Evolutionary conservation across 768 basidiomycete genomes (phyloP), one percentile per base, ranked within the genome.

Genomic region (Steccherinum ochraceum): DNA sequence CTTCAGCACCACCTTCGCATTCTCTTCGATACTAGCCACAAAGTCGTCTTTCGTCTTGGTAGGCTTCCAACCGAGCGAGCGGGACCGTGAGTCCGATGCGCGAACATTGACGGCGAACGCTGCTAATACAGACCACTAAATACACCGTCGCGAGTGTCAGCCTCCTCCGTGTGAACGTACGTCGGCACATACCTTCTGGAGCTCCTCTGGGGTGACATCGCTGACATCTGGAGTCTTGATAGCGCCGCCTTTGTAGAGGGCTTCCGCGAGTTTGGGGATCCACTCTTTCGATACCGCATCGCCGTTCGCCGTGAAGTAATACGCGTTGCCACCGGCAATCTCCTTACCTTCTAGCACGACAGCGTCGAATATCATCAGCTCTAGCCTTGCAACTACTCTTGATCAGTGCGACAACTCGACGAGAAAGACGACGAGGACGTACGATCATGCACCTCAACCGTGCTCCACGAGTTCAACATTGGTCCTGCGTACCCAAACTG

Each of bases 361-460:
- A 4, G 63, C 62, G 40, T 77, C 66, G 56, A 74, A 67, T 5
- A 80, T 50, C 10, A 66, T 57, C 45, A 67, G 58, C 48, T 69
- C 75, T 3, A 76, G 55, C 5, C 71, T 62, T 12, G 69, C 35
- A 72, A 69, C 58, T 73, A n/a, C n/a, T n/a, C n/a, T n/a, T n/a
- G n/a, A n/a, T n/a, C n/a, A n/a, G n/a, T n/a, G n/a, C n/a, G n/a
- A n/a, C n/a, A n/a, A n/a, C n/a, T n/a, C n/a, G n/a, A n/a, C n/a
- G n/a, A 16, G 30, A 35, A 35, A 16, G 16, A 35, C 30, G 30
- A 35, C 16, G 30, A 35, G 16, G 30, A 7, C 7, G 30, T 35
- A 35, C 30, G 30, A 16, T 35, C 30, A 16, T 35, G 30, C 30
- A 35, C 30, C 30, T 35, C 30, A 35, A 35, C 16, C 7, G 16